Conservation (phyloP, 805 yeast genomes). For the Pichia insulana region DNA sequence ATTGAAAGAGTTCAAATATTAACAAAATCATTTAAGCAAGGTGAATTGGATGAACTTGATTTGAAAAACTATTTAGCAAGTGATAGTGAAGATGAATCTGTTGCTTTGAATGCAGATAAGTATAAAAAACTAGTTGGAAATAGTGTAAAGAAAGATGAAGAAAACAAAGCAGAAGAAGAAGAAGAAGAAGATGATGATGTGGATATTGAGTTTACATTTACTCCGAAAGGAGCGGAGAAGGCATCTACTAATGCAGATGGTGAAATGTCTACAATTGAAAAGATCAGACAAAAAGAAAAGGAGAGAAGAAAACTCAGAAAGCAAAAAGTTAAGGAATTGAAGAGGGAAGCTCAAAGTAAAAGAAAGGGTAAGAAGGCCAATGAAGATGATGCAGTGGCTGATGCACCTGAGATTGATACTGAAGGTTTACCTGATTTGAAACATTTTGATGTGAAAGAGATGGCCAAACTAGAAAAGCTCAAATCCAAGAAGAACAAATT, state of each 20-base stretch:
- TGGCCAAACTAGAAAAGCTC: conserved; percentile 52
- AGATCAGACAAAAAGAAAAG: conserved; percentile 78
- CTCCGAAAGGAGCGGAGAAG: conserved; percentile 53
- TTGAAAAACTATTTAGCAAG: conserved; percentile 87
- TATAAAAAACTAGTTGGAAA: conserved; percentile 40
- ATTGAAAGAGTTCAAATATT: conserved; percentile 73
- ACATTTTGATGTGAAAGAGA: conserved; percentile 76
- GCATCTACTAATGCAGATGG: conserved; percentile 32
- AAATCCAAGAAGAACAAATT: conserved; percentile 42
- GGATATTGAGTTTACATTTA: conserved; percentile 93
- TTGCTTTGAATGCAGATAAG: conserved; percentile 35
- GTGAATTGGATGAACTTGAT: conserved; percentile 86
- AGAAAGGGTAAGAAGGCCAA: conserved; percentile 23
- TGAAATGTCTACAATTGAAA: conserved; percentile 70
- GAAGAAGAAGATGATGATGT: conserved; percentile 51
- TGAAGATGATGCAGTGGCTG: conserved; percentile 41
- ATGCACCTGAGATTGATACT: conserved; percentile 72
- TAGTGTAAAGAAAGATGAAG: background rate
- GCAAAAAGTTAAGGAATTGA: conserved; percentile 60
- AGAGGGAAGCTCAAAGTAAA: conserved; percentile 37
- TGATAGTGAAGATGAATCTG: conserved; percentile 53
- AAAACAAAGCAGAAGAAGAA: conserved; percentile 6
- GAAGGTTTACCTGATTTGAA: conserved; percentile 48
- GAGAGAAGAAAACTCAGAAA: conserved; percentile 84
- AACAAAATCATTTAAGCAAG: conserved; percentile 73